These are phyloP conservation scores for Mycena maculata DNA, from an alignment of 768 basidiomycete genomes.

Conservation along the genomic window DNA sequence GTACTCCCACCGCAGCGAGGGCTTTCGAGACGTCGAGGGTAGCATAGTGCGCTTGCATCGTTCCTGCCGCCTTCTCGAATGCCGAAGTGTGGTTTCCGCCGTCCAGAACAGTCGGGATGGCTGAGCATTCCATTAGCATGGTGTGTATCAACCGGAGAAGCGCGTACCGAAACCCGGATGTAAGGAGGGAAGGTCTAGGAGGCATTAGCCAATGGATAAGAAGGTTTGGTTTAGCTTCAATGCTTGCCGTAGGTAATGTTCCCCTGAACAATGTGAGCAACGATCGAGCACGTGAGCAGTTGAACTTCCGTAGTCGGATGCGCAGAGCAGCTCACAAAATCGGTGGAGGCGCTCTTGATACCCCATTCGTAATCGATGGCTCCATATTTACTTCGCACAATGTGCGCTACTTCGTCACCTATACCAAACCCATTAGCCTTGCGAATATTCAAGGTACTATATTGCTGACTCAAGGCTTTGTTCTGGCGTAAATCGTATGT, in stretches of 20 bases:
- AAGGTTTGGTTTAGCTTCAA: not conserved
- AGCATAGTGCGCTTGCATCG: slow-evolving; percentile 70
- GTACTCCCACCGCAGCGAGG: slow-evolving; percentile 75
- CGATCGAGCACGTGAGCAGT: no score
- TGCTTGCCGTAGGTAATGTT: slow-evolving; percentile 78
- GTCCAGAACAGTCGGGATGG: slow-evolving; percentile 76
- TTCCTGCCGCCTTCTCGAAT: slow-evolving; percentile 74
- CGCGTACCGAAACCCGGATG: slow-evolving; percentile 77
- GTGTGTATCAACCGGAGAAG: not conserved
- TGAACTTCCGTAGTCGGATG: not conserved
- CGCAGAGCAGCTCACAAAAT: slow-evolving; percentile 69
- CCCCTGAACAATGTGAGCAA: slow-evolving; percentile 56
- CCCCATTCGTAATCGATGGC: slow-evolving; percentile 74
- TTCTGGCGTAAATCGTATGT: slow-evolving; percentile 77
- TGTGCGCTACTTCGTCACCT: slow-evolving; percentile 75
- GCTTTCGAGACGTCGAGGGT: slow-evolving; percentile 77
- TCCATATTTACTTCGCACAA: slow-evolving; percentile 71
- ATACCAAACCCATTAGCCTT: slow-evolving; percentile 3
- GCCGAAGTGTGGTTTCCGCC: slow-evolving; percentile 84
- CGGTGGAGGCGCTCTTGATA: slow-evolving; percentile 79
- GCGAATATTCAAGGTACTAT: not conserved
- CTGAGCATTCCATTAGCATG: slow-evolving; percentile 46
- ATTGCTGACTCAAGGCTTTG: slow-evolving; percentile 61
- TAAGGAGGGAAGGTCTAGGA: slow-evolving; percentile 39
- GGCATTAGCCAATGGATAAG: not conserved